Evolutionary conservation across 345 rosid species (phyloP).

Genomic region (Gossypium mustelinum): DNA sequence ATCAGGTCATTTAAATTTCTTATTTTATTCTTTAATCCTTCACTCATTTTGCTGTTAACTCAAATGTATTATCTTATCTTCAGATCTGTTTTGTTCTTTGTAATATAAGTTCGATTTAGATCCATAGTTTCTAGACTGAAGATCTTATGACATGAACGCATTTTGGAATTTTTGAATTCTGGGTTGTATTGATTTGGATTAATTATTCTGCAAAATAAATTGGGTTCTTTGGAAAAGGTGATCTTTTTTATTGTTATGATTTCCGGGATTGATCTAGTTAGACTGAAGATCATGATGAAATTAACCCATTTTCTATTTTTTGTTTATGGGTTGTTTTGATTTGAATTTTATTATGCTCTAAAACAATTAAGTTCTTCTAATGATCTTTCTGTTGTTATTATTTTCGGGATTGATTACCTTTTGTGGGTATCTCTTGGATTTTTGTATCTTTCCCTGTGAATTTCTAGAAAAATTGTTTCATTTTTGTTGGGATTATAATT

Average conservation of each 20-base stretch:
- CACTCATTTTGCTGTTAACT: background rate
- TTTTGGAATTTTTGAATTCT: background rate
- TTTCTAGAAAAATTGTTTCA: background rate
- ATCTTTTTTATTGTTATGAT: background rate
- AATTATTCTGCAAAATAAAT: background rate
- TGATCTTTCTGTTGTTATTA: background rate
- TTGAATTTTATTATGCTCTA: background rate
- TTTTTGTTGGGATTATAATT: background rate
- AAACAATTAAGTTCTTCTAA: background rate
- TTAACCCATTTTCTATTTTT: background rate
- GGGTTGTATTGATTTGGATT: background rate
- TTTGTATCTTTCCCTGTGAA: background rate
- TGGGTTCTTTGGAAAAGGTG: background rate
- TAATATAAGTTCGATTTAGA: background rate
- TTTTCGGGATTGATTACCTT: background rate
- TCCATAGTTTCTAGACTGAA: background rate
- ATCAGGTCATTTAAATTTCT: background rate
- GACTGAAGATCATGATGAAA: background rate
- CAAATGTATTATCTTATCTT: background rate
- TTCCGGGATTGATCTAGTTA: background rate
- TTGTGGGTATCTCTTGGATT: background rate
- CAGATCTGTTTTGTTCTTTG: slow-evolving; percentile 4
- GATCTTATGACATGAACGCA: background rate
- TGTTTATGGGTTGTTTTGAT: background rate
- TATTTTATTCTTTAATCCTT: background rate